Evolutionary conservation across 2,329 filamentous ascomycete genomes (phyloP).

Genomic region (Monosporascus cannonballus): DNA sequence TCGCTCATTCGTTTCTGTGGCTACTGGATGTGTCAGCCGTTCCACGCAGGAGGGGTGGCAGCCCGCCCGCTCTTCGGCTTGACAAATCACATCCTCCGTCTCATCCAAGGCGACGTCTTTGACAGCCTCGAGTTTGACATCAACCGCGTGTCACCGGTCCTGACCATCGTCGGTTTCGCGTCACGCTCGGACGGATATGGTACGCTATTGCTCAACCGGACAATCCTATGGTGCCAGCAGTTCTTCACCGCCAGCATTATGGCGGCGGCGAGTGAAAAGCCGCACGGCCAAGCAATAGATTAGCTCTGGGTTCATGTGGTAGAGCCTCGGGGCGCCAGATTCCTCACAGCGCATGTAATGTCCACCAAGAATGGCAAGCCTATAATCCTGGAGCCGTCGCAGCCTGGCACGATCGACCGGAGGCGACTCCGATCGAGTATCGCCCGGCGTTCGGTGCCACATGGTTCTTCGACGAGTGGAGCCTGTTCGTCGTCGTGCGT

Average conservation of each 20-base stretch:
- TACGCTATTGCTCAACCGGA: not conserved
- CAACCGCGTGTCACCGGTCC: not conserved
- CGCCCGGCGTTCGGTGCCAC: conserved; percentile 30
- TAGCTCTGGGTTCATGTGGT: conserved; percentile 29
- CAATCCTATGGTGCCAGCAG: conserved; percentile 8
- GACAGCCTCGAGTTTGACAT: not conserved
- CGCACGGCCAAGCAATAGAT: conserved; percentile 30
- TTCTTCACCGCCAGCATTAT: conserved; percentile 31
- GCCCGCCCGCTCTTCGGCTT: not conserved
- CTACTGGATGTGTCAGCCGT: not conserved
- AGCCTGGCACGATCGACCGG: conserved; percentile 25
- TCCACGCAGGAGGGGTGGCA: not conserved
- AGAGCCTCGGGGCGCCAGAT: conserved; percentile 19
- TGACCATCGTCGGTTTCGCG: not conserved
- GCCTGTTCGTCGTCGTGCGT: conserved; percentile 29
- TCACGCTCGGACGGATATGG: not conserved
- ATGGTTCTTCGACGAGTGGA: conserved; percentile 29
- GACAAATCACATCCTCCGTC: not conserved
- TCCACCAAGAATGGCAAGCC: conserved; percentile 23
- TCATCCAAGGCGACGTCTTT: not conserved
- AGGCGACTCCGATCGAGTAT: conserved; percentile 28
- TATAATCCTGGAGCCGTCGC: conserved; percentile 15
- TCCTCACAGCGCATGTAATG: conserved; percentile 22
- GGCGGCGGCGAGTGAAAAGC: conserved; percentile 26
- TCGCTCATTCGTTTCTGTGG: not conserved